Evolutionary conservation across 345 rosid species (phyloP).

Genomic region (Lepidium sativum): DNA sequence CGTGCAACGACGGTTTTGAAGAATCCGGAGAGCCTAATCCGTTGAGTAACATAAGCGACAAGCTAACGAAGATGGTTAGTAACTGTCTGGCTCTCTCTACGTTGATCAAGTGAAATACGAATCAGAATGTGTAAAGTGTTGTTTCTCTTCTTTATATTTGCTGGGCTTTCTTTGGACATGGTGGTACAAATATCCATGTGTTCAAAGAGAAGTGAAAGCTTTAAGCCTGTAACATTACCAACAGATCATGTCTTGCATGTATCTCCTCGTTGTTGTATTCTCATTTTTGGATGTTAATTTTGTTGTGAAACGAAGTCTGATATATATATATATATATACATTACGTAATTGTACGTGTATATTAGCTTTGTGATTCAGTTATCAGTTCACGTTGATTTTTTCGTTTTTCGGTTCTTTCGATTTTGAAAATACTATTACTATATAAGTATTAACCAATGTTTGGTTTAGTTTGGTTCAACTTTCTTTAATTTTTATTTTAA

Average conservation of each 20-base stretch:
- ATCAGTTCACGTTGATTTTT: too few relatives aligned
- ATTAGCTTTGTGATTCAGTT: too few relatives aligned
- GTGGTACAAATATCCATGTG: background rate
- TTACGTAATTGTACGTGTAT: background rate
- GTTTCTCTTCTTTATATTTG: background rate
- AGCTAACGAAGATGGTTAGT: slow-evolving; percentile 35
- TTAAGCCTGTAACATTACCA: background rate
- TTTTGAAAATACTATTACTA: too few relatives aligned
- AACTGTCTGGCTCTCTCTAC: slow-evolving; percentile 53
- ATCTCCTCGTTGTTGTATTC: slow-evolving; percentile 2
- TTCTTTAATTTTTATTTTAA: too few relatives aligned
- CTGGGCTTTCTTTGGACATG: background rate
- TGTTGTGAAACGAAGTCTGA: slow-evolving; percentile 5
- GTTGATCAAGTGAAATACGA: slow-evolving; percentile 16
- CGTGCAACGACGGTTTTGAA: slow-evolving; percentile 42
- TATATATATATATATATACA: background rate
- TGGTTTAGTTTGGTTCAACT: too few relatives aligned
- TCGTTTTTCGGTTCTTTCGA: too few relatives aligned
- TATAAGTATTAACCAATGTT: too few relatives aligned
- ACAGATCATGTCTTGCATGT: background rate
- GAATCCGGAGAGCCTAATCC: slow-evolving; percentile 27
- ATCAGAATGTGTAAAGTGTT: background rate
- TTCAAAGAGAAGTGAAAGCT: background rate
- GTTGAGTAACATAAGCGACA: slow-evolving; percentile 11
- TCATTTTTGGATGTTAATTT: slow-evolving; percentile 1